Base-by-base conservation (phyloP, 2,329 filamentous ascomycete genomes). In the Xylaria sp. region DNA sequence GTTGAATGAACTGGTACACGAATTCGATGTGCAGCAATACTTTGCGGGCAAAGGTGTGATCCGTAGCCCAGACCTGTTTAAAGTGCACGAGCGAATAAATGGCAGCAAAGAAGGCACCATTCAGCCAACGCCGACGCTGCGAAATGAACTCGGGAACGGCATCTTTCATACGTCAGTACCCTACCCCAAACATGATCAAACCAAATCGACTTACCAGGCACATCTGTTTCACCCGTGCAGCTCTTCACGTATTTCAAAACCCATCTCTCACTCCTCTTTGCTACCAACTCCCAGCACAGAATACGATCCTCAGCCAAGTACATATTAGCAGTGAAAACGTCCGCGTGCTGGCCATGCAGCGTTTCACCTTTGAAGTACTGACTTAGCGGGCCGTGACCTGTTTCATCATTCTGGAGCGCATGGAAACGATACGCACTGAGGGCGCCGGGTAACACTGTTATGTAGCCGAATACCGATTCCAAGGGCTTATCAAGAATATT, bases 291-390 rank as follows among this genome's bases (percentile, higher is more conserved):
- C 92, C 92, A 97, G 79, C 93, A 97, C 21, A 97, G 83, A 78
- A 99, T 99, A 85, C 96, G 93, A 86, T 99, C 96, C 79, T 99
- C 96, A 64, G 96, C 96, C 67, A 99, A 88, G 78, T 98, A 99
- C 96, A 99, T 99, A 81, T 99, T 99, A 73, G 96, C 95, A 2
- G 95, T 97, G 82, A 99, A 99, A 72, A 98, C 95, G 78, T 95
- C 96, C 12, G 95, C 95, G 73, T 94, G 94, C 64, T 92, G 91
- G 67, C 81, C 81, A 78, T 98, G 95, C 83, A 98, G 93, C 79
- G 94, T 98, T 82, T 98, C 96, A 75, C 96, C 96, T 47, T 94
- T 89, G 82, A 98, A 99, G 81, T 99, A 99, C 82, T 97, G 97
- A 79, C 98, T 93, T 57, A 99, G 82, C 0, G 95, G 96, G 12